phyloP scores from a whole-genome alignment of 495 filamentous ascomycete genomes.

The Penicillium atrosanguineum region DNA sequence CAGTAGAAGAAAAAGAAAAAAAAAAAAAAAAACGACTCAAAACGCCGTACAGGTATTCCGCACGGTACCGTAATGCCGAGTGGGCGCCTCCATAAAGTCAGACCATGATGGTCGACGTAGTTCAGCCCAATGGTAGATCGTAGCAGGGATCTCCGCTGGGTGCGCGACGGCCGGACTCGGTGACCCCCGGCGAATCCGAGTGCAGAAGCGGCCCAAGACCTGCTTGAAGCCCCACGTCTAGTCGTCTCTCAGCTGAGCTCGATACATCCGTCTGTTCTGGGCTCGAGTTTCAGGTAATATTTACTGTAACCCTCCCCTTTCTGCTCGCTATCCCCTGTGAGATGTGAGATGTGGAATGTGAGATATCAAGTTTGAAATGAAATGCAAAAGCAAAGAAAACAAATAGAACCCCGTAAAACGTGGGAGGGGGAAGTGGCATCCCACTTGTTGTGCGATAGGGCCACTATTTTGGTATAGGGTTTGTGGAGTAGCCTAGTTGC shows the following conservation, averaged over 20 bases:
- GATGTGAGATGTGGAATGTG: neutral
- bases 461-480: slow-evolving; percentile 11
- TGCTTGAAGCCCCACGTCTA: slow-evolving; percentile 23
- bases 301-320: slow-evolving; percentile 4
- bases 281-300: slow-evolving; percentile 3
- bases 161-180: slow-evolving; percentile 21
- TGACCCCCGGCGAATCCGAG: slow-evolving; percentile 22
- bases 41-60: neutral
- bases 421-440: slow-evolving; percentile 4
- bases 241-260: slow-evolving; percentile 33
- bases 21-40: neutral
- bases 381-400: neutral
- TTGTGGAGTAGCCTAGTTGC: slow-evolving; percentile 18
- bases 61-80: neutral
- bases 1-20: neutral
- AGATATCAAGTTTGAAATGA: no score
- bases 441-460: slow-evolving; percentile 11
- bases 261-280: slow-evolving; percentile 12
- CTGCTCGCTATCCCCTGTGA: slow-evolving; percentile 2
- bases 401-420: slow-evolving; percentile 6
- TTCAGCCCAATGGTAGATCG: slow-evolving; percentile 32
- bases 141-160: slow-evolving; percentile 30
- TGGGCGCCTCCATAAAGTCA: slow-evolving; percentile 25
- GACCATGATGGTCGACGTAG: slow-evolving; percentile 18
- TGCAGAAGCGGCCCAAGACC: slow-evolving; percentile 26